Base-by-base conservation (phyloP, 2,329 filamentous ascomycete species). In the Colletotrichum chlorophyti region DNA sequence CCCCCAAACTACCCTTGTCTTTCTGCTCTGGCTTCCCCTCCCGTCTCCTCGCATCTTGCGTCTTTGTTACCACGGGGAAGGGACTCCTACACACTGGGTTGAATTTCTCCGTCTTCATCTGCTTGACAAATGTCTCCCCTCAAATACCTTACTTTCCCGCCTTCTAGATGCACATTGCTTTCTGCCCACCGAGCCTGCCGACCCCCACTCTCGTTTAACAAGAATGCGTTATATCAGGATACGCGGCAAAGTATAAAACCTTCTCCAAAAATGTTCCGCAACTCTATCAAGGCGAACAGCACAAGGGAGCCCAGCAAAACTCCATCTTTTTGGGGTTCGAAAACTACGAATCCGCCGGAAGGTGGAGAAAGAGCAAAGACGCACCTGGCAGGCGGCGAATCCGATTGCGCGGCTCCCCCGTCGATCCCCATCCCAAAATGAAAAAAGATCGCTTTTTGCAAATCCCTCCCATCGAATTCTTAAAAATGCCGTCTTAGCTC, bases 211-310 rank as follows among this genome's bases (percentile, higher is more conserved):
- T n/a, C n/a, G n/a, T n/a, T n/a, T n/a, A n/a, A n/a, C n/a, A n/a
- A n/a, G n/a, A n/a, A n/a, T n/a, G n/a, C n/a, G n/a, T n/a, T n/a
- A n/a, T n/a, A n/a, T n/a, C n/a, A n/a, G n/a, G n/a, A n/a, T n/a
- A n/a, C n/a, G n/a, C n/a, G n/a, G n/a, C n/a, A 46, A 23, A n/a
- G 19, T 14, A 24, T 9, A 35, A 57, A 4, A 49, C 31, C 57
- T 45, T 50, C 27, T n/a, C n/a, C n/a, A n/a, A 15, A n/a, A 27
- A n/a, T 10, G 38, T 60, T 45, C 38, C 57, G 57, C 45, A 60
- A 57, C 57, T 60, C 17, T 60, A 57, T 50, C 29, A 54, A 34
- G n/a, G n/a, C n/a, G n/a, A n/a, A n/a, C n/a, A n/a, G n/a, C 29
- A 19, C 41, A 52, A 42, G 35, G 38, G 38, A 38, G 50, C 42